These are phyloP conservation scores for Tolypocladium paradoxum DNA, from an alignment of 2,329 filamentous ascomycete species.

Conservation along the genomic window DNA sequence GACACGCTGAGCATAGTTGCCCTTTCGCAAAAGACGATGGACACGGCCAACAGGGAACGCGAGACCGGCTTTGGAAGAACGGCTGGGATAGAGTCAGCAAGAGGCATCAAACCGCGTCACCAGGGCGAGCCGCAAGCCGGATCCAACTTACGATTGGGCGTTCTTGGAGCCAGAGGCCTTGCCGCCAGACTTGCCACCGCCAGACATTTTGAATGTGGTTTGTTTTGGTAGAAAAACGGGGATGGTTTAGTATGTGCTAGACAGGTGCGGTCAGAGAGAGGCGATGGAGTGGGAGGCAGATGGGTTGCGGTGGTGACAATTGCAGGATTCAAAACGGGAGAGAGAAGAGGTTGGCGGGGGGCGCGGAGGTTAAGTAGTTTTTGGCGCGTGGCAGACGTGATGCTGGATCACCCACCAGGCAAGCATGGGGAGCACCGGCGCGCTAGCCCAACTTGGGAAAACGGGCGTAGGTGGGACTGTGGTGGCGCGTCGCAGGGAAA, in stretches of 20 bases:
- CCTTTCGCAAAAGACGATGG: constrained; percentile 96
- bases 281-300: constrained; percentile 12
- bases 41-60: constrained; percentile 99
- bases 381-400: constrained; percentile 32
- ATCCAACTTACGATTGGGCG: constrained; percentile 82
- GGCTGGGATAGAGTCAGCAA: constrained; percentile 40
- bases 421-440: background rate
- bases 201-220: constrained; percentile 81
- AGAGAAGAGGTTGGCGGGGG: constrained; percentile 31
- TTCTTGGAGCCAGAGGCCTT: constrained; percentile 99
- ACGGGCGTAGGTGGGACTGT: constrained; percentile 11
- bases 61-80: constrained; percentile 98
- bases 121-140: background rate
- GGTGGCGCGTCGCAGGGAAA: background rate
- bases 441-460: constrained; percentile 24
- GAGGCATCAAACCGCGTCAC: background rate
- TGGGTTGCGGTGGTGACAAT: constrained; percentile 26
- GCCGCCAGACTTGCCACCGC: constrained; percentile 98
- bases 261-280: background rate
- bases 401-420: constrained; percentile 37
- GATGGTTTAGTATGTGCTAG: background rate
- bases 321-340: constrained; percentile 19
- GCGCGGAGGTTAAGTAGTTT: constrained; percentile 46
- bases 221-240: constrained; percentile 11
- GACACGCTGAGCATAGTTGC: constrained; percentile 99